These are phyloP conservation scores for Hirschfeldia incana DNA, from an alignment of 345 rosid species.

Conservation along the genomic window DNA sequence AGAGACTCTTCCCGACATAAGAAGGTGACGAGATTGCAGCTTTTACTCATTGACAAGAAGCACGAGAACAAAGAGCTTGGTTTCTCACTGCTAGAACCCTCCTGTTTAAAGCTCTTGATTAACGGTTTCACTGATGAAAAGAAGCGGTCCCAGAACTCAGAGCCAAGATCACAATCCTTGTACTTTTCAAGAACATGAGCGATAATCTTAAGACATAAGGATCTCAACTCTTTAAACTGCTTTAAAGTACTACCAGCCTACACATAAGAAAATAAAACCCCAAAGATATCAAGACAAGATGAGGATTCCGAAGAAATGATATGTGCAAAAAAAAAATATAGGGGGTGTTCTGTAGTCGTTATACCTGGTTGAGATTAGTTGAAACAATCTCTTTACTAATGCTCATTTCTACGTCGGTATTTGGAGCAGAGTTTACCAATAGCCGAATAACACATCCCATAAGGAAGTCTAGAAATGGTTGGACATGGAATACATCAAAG, in stretches of 20 bases:
- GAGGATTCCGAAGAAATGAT: no score
- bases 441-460: conserved; percentile 80
- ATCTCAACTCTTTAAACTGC: conserved; percentile 76
- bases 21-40: conserved; percentile 54
- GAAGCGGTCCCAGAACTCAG: conserved; percentile 75
- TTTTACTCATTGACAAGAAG: conserved; percentile 84
- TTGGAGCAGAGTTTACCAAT: conserved; percentile 48
- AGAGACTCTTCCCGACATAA: conserved; percentile 62
- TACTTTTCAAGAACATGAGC: conserved; percentile 64
- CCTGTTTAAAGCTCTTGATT: conserved; percentile 69
- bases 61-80: conserved; percentile 82
- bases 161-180: conserved; percentile 66
- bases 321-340: no score
- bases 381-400: conserved; percentile 29
- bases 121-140: conserved; percentile 65
- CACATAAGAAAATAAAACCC: conserved; percentile 2
- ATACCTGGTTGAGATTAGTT: conserved; percentile 44
- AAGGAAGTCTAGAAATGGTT: conserved; percentile 68
- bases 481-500: conserved; percentile 64
- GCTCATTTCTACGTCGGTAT: conserved; percentile 43
- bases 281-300: neutral
- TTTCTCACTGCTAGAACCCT: conserved; percentile 84
- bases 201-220: conserved; percentile 66
- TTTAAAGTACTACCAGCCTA: conserved; percentile 50
- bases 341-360: conserved; percentile 7